Evolutionary conservation across 768 basidiomycete genomes (phyloP).

Genomic region (Suillus cothurnatus): DNA sequence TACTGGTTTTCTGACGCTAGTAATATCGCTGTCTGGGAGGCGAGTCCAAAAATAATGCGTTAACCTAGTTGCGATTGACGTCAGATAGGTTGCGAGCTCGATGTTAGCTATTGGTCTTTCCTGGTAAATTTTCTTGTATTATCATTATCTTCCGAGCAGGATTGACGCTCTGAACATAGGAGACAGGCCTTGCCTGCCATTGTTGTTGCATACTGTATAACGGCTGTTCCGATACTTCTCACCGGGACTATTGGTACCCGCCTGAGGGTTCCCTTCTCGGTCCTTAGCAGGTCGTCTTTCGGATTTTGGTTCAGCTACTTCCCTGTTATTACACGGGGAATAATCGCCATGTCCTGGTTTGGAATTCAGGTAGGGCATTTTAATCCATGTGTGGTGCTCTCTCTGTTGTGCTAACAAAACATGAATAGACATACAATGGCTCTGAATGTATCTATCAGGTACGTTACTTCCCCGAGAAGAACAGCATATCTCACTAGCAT

Average conservation of each 20-base stretch:
- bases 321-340: slow-evolving; percentile 72
- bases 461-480: not conserved
- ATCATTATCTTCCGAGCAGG: not conserved
- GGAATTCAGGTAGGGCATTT: slow-evolving; percentile 58
- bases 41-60: slow-evolving; percentile 12
- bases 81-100: slow-evolving; percentile 52
- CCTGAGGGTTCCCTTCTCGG: slow-evolving; percentile 72
- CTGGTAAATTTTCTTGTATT: slow-evolving; percentile 50
- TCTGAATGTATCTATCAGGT: slow-evolving; percentile 77
- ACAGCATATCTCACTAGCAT: not conserved
- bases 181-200: slow-evolving; percentile 70
- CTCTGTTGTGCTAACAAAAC: not conserved
- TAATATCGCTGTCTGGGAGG: slow-evolving; percentile 49
- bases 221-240: slow-evolving; percentile 70
- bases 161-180: slow-evolving; percentile 37
- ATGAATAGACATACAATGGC: slow-evolving; percentile 50
- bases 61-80: slow-evolving; percentile 1
- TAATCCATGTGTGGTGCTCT: not conserved
- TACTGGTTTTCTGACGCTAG: slow-evolving; percentile 32
- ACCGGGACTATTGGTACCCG: slow-evolving; percentile 81
- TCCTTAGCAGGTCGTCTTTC: slow-evolving; percentile 83
- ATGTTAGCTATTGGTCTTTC: slow-evolving; percentile 78
- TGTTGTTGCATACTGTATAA: slow-evolving; percentile 71
- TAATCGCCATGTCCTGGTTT: slow-evolving; percentile 85
- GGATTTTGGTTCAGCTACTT: slow-evolving; percentile 92